Conservation (phyloP, 106 monocot species). For the Allium cepa region DNA sequence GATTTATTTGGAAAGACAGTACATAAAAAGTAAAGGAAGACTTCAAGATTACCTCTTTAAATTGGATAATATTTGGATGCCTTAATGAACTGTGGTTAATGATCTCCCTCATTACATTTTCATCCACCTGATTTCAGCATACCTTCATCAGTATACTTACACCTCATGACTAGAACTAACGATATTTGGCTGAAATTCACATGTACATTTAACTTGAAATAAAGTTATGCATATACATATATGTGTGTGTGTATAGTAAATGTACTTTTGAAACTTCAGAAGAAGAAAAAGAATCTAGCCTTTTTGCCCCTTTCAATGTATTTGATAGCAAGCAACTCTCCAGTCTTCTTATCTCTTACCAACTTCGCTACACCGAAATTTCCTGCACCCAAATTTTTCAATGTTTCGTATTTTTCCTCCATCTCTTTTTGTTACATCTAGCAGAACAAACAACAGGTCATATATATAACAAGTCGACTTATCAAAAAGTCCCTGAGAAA, state of each 20-base stretch:
- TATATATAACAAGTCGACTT: no score
- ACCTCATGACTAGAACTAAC: no score
- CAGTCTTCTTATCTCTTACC: neutral
- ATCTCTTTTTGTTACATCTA: neutral
- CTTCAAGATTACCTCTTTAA: slow-evolving; percentile 9
- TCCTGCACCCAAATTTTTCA: neutral
- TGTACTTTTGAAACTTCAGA: no score
- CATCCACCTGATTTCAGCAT: slow-evolving; percentile 12
- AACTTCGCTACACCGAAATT: neutral
- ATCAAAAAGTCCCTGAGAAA: no score
- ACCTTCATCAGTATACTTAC: neutral
- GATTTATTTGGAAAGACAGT: neutral
- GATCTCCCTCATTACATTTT: slow-evolving; percentile 18
- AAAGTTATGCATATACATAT: no score
- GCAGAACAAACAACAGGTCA: no score
- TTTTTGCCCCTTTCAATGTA: neutral
- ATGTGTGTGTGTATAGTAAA: no score
- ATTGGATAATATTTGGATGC: slow-evolving; percentile 18
- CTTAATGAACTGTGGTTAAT: slow-evolving; percentile 21
- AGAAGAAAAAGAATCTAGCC: neutral
- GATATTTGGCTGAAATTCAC: no score
- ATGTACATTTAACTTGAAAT: no score
- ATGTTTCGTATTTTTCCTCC: neutral
- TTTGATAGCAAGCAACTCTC: neutral
- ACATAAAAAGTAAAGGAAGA: neutral